Evolutionary conservation across 805 yeast species (phyloP), one percentile per base, ranked within the genome.

Genomic region (Kluyveromyces nonfermentans): DNA sequence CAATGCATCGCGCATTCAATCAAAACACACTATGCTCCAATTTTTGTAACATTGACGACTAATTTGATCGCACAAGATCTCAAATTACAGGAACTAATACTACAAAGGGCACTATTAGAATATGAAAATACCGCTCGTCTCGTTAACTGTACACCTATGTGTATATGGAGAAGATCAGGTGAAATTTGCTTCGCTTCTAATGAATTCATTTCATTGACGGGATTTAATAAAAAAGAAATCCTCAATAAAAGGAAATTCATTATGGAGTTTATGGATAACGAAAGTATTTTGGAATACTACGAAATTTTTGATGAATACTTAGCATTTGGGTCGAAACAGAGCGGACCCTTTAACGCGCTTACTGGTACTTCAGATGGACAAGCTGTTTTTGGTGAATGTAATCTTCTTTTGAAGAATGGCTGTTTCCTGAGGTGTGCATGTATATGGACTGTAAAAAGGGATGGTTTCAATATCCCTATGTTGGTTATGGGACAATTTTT

Each of bases 101-200:
- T 78, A 47, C 82, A 78, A 48, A 55, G 82, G 40, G 70, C 80
- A 0, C 53, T 78, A 18, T 49, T 72, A 53, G 89, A 85, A 45
- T 74, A 73, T 46, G 81, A 77, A 54, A 69, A 63, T 50, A 69
- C 57, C 66, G 65, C 59, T 25, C 68, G 51, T 39, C 55, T 79
- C 45, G 52, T 50, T 14, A 78, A 82, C 16, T 82, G 88, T 9
- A 77, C 85, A 1, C 95, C 95, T 1, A 81, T 90, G 2, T 78
- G 84, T 15, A 80, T 85, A 50, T 85, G 95, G 95, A 70, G 95
- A 53, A 67, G 95, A 34, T 82, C 94, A 0, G 94, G 94, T 8
- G 94, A 85, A 57, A 79, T 86, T 35, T 88, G 84, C 9, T 85
- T 85, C 7, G 76, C 83, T 8, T 82, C 88, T 5, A 78, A 80